A percentile compares a stretch with the other conserved stretches of the same genome.
Conservation (phyloP, 2,329 filamentous ascomycete species). For the Helotiales sp. region DNA sequence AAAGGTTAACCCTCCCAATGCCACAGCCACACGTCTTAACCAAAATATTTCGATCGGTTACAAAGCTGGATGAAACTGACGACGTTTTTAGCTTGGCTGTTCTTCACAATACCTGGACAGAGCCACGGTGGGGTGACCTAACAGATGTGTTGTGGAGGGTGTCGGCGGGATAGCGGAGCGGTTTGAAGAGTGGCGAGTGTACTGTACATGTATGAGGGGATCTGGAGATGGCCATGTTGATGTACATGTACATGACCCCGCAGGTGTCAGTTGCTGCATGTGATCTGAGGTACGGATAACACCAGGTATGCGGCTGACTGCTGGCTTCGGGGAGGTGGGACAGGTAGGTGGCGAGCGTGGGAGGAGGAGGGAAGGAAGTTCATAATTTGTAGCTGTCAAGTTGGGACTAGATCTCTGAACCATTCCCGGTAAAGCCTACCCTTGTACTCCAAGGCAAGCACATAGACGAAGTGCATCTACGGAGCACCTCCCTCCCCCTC, state of each 20-base stretch:
- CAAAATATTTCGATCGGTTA: background rate
- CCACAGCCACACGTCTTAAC: background rate
- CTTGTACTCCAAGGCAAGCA: background rate
- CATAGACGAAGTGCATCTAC: background rate
- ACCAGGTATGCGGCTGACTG: background rate
- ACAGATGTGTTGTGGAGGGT: background rate
- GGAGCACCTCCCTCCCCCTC: background rate
- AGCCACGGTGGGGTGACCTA: no score
- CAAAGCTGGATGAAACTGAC: background rate
- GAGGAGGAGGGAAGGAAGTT: background rate
- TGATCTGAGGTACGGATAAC: background rate
- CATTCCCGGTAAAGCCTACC: background rate
- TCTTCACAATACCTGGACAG: no score
- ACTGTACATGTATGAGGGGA: background rate
- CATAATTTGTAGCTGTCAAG: background rate
- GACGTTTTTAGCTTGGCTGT: background rate
- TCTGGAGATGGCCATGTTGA: no score
- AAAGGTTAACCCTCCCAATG: background rate
- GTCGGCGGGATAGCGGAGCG: background rate
- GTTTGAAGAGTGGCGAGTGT: background rate
- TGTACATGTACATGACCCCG: background rate
- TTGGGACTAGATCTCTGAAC: background rate
- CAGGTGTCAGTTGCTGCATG: background rate
- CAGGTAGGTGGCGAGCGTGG: background rate
- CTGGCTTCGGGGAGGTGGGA: slow-evolving; percentile 4